A percentile compares a stretch with the other conserved stretches of the same genome.
Evolutionary conservation across 192 early-diverging fungal species (phyloP).

Genomic region (Coemansia sp.): DNA sequence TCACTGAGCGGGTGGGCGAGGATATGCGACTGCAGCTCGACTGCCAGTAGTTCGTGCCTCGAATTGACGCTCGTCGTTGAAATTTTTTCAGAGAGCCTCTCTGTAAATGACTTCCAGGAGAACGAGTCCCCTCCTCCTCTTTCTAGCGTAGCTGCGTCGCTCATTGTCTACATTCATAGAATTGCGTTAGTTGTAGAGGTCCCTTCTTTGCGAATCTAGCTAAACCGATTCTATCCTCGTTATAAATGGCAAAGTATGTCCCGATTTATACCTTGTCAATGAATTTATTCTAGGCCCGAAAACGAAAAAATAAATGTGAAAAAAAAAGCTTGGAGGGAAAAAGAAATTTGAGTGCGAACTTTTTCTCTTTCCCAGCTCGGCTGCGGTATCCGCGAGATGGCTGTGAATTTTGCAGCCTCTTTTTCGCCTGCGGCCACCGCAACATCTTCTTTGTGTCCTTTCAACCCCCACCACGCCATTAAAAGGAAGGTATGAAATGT

Average conservation of each 20-base stretch:
- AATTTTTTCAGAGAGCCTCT: constrained; percentile 52
- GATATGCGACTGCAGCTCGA: constrained; percentile 39
- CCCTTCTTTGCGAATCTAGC: not conserved
- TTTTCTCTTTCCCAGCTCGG: not conserved
- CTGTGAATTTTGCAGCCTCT: not conserved
- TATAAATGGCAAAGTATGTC: not conserved
- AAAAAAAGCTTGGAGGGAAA: not conserved
- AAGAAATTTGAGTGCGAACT: not conserved
- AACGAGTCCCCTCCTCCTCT: constrained; percentile 24
- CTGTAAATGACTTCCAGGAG: constrained; percentile 59
- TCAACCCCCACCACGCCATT: not conserved
- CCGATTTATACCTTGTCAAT: not conserved
- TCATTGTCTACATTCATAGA: constrained; percentile 12
- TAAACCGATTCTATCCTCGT: not conserved
- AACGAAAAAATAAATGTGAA: not conserved
- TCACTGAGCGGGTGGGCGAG: constrained; percentile 32
- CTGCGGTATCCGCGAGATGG: not conserved
- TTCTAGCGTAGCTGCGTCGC: constrained; percentile 6
- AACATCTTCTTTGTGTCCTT: not conserved
- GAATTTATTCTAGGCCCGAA: not conserved
- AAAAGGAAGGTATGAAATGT: not conserved
- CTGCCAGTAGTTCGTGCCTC: constrained; percentile 52
- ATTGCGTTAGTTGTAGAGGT: not conserved
- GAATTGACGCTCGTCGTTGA: constrained; percentile 56
- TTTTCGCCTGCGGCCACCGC: not conserved